These are phyloP conservation scores for Bidens hawaiensis DNA, from an alignment of 140 eudicot species.

Conservation along the genomic window DNA sequence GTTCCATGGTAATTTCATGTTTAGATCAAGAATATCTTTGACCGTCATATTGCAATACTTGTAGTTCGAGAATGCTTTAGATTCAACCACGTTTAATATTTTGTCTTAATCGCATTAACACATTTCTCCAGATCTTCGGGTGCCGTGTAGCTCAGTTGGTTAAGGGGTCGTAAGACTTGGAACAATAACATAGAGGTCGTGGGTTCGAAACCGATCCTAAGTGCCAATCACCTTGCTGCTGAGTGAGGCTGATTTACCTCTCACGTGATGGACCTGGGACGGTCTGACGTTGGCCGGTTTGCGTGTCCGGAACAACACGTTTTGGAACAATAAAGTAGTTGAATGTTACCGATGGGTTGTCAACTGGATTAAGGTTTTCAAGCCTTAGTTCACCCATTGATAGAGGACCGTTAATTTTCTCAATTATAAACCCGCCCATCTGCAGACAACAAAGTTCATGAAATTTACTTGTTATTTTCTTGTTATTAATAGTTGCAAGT, in stretches of 20 bases:
- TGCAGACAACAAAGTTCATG: neutral
- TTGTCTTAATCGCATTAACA: neutral
- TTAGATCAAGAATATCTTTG: slow-evolving; percentile 8
- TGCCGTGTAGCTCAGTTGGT: no score
- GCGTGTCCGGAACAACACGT: no score
- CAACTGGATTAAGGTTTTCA: slow-evolving; percentile 1
- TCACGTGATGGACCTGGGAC: no score
- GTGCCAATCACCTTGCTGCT: no score
- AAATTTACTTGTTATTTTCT: neutral
- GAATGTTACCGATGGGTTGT: slow-evolving; percentile 7
- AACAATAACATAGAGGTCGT: no score
- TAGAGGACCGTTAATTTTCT: neutral
- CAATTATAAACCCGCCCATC: slow-evolving; percentile 6
- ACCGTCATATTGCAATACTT: neutral
- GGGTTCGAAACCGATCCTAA: no score
- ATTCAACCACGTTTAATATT: neutral
- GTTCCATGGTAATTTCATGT: slow-evolving; percentile 8
- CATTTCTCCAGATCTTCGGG: neutral
- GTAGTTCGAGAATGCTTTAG: slow-evolving; percentile 4
- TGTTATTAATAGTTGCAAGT: no score
- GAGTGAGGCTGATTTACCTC: no score
- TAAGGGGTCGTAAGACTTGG: no score
- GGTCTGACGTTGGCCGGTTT: no score
- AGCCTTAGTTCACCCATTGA: neutral
- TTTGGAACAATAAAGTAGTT: no score